These are phyloP conservation scores for Cladophialophora bantiana DNA, from an alignment of 2,329 filamentous ascomycete species.

Conservation along the genomic window DNA sequence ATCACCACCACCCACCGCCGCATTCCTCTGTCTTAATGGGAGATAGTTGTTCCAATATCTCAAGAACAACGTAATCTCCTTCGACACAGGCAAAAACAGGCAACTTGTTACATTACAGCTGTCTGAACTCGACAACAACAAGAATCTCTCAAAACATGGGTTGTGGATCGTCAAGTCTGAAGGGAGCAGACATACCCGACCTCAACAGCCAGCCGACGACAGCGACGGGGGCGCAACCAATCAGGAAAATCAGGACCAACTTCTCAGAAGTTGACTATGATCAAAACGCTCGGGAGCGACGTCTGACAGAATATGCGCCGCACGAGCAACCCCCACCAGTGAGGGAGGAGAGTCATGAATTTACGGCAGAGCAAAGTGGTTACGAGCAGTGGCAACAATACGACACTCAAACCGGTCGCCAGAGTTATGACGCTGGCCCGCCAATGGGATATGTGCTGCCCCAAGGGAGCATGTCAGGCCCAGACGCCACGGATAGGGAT, in stretches of 20 bases:
- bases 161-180: slow-evolving; percentile 37
- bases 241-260: slow-evolving; percentile 36
- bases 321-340: slow-evolving; percentile 27
- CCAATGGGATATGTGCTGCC: slow-evolving; percentile 1
- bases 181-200: slow-evolving; percentile 36
- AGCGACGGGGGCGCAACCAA: slow-evolving; percentile 15
- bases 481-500: not conserved
- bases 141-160: slow-evolving; percentile 32
- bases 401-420: not conserved
- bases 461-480: slow-evolving; percentile 4
- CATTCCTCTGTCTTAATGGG: not conserved
- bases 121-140: slow-evolving; percentile 20
- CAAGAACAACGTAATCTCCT: not conserved
- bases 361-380: not conserved
- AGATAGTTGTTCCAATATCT: not conserved
- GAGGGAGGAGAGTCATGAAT: slow-evolving; percentile 16
- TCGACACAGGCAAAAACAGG: not conserved
- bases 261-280: slow-evolving; percentile 39
- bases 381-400: slow-evolving; percentile 1
- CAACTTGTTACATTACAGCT: not conserved
- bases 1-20: not conserved
- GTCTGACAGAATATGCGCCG: slow-evolving; percentile 39
- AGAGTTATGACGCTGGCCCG: not conserved
- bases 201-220: slow-evolving; percentile 26
- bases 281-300: slow-evolving; percentile 27